These are phyloP conservation scores for Aspergillus caelatus DNA, from an alignment of 2,329 filamentous ascomycete genomes.

Conservation along the genomic window DNA sequence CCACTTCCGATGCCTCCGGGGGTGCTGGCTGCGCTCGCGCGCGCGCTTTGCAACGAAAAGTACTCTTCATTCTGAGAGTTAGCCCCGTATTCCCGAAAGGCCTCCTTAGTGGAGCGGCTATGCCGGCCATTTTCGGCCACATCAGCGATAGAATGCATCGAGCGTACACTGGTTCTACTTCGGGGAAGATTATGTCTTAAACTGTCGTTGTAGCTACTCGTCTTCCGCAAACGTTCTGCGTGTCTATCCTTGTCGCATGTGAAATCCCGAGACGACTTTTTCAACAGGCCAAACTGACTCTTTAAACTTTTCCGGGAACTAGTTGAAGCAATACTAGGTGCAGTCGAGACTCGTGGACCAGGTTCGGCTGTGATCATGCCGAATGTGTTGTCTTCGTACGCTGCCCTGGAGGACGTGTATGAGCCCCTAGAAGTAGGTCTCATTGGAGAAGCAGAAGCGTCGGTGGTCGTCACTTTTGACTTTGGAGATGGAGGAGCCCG, in stretches of 20 bases:
- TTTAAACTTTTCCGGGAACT: slow-evolving; percentile 45
- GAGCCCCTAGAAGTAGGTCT: slow-evolving; percentile 43
- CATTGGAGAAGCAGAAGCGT: slow-evolving; percentile 27
- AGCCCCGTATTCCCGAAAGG: slow-evolving; percentile 19
- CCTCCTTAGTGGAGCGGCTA: slow-evolving; percentile 23
- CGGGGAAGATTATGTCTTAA: slow-evolving; percentile 37
- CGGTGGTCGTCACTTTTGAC: slow-evolving; percentile 57
- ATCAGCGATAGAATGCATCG: slow-evolving; percentile 46
- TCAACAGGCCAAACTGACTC: slow-evolving; percentile 36
- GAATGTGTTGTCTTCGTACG: slow-evolving; percentile 39
- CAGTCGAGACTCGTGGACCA: slow-evolving; percentile 39
- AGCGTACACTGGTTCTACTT: slow-evolving; percentile 42
- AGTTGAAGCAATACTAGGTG: slow-evolving; percentile 43
- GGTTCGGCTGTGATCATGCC: slow-evolving; percentile 46
- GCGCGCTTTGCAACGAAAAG: slow-evolving; percentile 34
- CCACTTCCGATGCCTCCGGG: slow-evolving; percentile 48
- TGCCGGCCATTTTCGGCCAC: slow-evolving; percentile 41
- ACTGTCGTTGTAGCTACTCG: slow-evolving; percentile 38
- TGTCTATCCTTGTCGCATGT: slow-evolving; percentile 37
- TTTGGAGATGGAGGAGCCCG: slow-evolving; percentile 79
- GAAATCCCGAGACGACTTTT: slow-evolving; percentile 42
- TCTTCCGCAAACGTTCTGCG: slow-evolving; percentile 37
- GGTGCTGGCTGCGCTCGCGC: slow-evolving; percentile 30
- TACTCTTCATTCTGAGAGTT: slow-evolving; percentile 36
- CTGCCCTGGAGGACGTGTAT: slow-evolving; percentile 35